Evolutionary conservation across 345 rosid genomes (phyloP), one percentile per base, ranked within the genome.

Genomic region (Viola odorata): DNA sequence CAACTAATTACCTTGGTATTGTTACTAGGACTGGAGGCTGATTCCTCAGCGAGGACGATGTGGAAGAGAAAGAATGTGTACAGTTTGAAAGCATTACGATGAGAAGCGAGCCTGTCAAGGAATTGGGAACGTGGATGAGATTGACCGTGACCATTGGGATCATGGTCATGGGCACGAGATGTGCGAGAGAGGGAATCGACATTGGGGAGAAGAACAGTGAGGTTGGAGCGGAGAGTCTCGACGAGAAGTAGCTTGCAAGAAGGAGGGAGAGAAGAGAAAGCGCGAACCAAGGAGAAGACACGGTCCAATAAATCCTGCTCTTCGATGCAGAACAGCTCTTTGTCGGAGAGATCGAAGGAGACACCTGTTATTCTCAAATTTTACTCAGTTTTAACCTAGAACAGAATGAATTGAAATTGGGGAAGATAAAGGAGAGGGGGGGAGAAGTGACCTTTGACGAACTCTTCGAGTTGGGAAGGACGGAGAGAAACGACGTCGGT

Each of bases 201-300:
- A 67, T 85, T 94, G 7, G 97, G 99, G 47, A 94, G 96, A 58
- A 94, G 95, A 69, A 94, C 97, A 57, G 91, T 86, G 47, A 94
- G 75, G 62, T 94, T 94, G 60, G 97, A 90, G 37, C 99, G 77
- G 4, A 94, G 88, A 65, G 88, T 86, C 76, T 94, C 99, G 0
- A 85, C 82, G 47, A 86, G 78, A 68, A 78, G 83, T 70, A 77
- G 75, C 64, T 94, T 90, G 71, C 82, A 85, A 61, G 85, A 56
- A 15, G 86, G 73, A 8, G 72, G 66, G 55, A 94, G 96, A 63
- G 37, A 41, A 37, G 71, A 61, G 64, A 94, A 94, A 47, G 67
- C 69, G 57, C 79, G 71, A 62, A 82, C 68, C 65, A 86, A 63
- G 3, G 99, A 86, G 79, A 82, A 90, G 44, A 88, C 96, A 0